Conservation (phyloP, 306 rosid species). For the Crataegus laevigata region DNA sequence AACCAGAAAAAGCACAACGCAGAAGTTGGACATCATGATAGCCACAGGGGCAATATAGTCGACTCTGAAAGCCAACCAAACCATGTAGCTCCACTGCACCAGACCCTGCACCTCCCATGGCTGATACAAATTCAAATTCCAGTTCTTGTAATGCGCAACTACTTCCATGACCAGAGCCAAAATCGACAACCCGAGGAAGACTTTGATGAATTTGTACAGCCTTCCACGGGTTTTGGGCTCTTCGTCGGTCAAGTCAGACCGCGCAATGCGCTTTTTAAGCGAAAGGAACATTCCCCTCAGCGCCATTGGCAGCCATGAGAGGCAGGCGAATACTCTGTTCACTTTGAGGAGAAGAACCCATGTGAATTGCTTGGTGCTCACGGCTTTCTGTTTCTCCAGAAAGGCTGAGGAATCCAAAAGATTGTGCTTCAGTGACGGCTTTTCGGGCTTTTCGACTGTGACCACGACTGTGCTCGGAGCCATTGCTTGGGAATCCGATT, state of each 20-base stretch:
- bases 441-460: slow-evolving; percentile 48
- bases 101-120: slow-evolving; percentile 79
- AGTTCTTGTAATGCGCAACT: slow-evolving; percentile 69
- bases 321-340: slow-evolving; percentile 49
- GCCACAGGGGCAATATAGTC: slow-evolving; percentile 76
- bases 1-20: slow-evolving; percentile 74
- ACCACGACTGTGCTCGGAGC: slow-evolving; percentile 57
- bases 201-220: slow-evolving; percentile 62
- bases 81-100: slow-evolving; percentile 58
- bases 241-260: slow-evolving; percentile 51
- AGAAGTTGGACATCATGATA: slow-evolving; percentile 62
- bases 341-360: slow-evolving; percentile 87
- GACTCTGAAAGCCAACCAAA: slow-evolving; percentile 76
- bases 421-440: slow-evolving; percentile 39
- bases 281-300: slow-evolving; percentile 29
- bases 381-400: slow-evolving; percentile 56
- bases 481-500: slow-evolving; percentile 30
- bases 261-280: slow-evolving; percentile 60
- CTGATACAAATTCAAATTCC: slow-evolving; percentile 68
- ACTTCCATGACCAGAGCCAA: slow-evolving; percentile 55
- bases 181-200: slow-evolving; percentile 57
- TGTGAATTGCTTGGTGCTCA: slow-evolving; percentile 70
- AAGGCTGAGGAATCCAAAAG: slow-evolving; percentile 47
- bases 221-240: slow-evolving; percentile 53
- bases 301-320: slow-evolving; percentile 65